These are phyloP conservation scores for Pyricularia sp. DNA, from an alignment of 2,329 filamentous ascomycete species.

Conservation along the genomic window DNA sequence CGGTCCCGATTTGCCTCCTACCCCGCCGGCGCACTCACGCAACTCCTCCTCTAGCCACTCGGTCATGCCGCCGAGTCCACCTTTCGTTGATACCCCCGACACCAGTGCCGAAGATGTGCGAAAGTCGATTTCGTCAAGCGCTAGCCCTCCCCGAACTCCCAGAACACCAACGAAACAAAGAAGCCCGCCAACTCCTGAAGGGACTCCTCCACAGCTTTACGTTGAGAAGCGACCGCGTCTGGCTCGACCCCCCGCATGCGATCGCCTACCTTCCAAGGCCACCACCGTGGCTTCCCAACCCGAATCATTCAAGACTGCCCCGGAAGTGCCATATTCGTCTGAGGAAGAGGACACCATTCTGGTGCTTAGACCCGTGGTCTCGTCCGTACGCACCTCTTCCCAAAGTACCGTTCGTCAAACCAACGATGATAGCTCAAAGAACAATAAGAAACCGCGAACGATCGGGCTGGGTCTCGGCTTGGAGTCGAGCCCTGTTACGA, in stretches of 20 bases:
- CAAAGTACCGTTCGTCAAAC: constrained; percentile 32
- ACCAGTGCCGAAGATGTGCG: constrained; percentile 28
- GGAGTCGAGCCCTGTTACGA: constrained; percentile 28
- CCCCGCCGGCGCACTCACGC: constrained; percentile 51
- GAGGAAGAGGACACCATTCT: constrained; percentile 46
- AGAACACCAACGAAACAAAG: constrained; percentile 55
- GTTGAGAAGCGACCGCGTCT: constrained; percentile 30
- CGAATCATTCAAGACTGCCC: constrained; percentile 65
- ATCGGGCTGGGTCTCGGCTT: constrained; percentile 34
- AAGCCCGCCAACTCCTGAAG: constrained; percentile 66
- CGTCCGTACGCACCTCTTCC: constrained; percentile 29
- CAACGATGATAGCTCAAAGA: constrained; percentile 17
- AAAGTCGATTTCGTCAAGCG: constrained; percentile 4
- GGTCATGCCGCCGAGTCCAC: constrained; percentile 30
- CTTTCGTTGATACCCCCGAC: constrained; percentile 25
- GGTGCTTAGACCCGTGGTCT: constrained; percentile 27
- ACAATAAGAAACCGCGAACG: constrained; percentile 21
- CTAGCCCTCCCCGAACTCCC: constrained; percentile 25
- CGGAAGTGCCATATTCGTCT: constrained; percentile 53
- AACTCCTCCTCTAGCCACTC: constrained; percentile 44
- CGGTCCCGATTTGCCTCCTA: constrained; percentile 48
- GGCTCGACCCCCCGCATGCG: constrained; percentile 33
- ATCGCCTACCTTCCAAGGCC: constrained; percentile 40
- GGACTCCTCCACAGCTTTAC: constrained; percentile 54
- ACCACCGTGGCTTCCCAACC: constrained; percentile 48